Evolutionary conservation across 1,284 basidiomycete genomes (phyloP).

Genomic region (Boletus chippewaensis): DNA sequence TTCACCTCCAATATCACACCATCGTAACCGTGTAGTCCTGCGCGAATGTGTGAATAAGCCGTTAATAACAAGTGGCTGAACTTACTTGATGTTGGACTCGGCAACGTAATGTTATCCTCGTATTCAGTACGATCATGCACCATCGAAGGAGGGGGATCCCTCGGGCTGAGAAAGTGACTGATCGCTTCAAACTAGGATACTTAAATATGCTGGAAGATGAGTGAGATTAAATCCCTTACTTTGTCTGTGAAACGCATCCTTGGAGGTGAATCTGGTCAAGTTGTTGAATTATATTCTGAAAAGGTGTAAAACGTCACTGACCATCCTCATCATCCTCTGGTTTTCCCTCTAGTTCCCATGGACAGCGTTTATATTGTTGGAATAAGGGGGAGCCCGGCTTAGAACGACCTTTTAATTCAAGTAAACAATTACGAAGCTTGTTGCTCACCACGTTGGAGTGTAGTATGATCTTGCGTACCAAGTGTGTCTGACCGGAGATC

Average conservation of each 20-base stretch:
- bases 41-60: conserved; percentile 15
- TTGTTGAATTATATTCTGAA: conserved; percentile 4
- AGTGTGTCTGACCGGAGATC: conserved; percentile 61
- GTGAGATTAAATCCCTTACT: conserved; percentile 32
- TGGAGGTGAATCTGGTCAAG: conserved; percentile 54
- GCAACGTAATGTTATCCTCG: conserved; percentile 66
- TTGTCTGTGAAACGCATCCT: conserved; percentile 61
- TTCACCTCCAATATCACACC: conserved; percentile 79
- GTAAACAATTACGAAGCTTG: not conserved
- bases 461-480: conserved; percentile 78
- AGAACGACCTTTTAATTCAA: not conserved
- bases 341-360: conserved; percentile 73
- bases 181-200: conserved; percentile 59
- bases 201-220: not conserved
- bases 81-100: conserved; percentile 68
- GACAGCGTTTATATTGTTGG: conserved; percentile 83
- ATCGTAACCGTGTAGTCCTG: conserved; percentile 72
- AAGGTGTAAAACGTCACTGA: conserved; percentile 24
- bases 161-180: conserved; percentile 65
- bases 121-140: conserved; percentile 80
- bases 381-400: conserved; percentile 84
- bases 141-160: conserved; percentile 73
- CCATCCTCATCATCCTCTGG: conserved; percentile 76
- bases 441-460: conserved; percentile 77
- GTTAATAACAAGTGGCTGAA: conserved; percentile 12